Base-by-base conservation (phyloP, 1,139 yeast species). In the Lodderomyces theae region DNA sequence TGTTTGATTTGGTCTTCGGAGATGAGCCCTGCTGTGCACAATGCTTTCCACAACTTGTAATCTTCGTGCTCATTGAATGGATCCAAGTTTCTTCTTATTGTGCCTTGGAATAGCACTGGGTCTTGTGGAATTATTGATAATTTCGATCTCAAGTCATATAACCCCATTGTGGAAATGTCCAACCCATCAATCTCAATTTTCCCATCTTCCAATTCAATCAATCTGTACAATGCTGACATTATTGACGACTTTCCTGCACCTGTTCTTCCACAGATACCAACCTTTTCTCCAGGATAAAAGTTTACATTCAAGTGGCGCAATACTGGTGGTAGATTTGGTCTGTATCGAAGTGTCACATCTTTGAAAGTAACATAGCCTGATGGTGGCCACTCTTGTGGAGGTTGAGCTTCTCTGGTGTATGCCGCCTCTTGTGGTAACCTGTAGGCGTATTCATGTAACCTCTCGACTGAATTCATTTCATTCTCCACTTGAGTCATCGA, bases 251-350 rank as follows among this genome's bases (percentile, higher is more conserved):
- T 92, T 52, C 98, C 98, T 22, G 48, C 48, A 23, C 98, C 98
- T 1, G 98, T 92, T 63, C 97, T 83, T 37, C 97, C 98, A 51
- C 92, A 96, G 56, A 92, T 85, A 54, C 97, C 98, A 51, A 92
- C 79, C 61, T 92, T 92, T 56, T 82, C 79, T 49, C 81, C 82
- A 10, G 95, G 80, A 35, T 81, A 79, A 31, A 92, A 88, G 36
- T 77, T 72, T 60, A 90, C 88, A 0, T 87, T 64, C 28, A 90
- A 94, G 50, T 83, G 76, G 57, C 88, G 86, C 54, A 92, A 87
- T 16, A 92, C 97, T 46, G 78, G 72, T n/a, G 97, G 97, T 51
- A 90, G 69, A 17, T 79, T 79, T 10, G 90, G 86, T 25, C 96
- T 92, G 62, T 92, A 92, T 54, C 95, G 77, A 51, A 92, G 71